These are phyloP conservation scores for Terfezia claveryi DNA, from an alignment of 495 filamentous ascomycete genomes.

Conservation along the genomic window DNA sequence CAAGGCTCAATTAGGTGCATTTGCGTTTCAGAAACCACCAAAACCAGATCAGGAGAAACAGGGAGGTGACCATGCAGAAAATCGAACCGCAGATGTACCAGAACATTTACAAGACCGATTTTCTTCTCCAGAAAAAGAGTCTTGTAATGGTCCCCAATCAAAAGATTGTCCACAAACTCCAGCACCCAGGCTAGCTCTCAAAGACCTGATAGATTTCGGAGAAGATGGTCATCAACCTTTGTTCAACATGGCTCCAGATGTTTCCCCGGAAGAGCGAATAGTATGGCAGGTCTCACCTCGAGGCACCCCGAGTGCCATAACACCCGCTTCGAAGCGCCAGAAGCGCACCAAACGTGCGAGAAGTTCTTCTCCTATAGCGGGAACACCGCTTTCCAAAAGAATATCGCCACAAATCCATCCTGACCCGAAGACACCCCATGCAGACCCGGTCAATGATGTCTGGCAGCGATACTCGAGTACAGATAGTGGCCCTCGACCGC, in stretches of 20 bases:
- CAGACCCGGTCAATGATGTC: slow-evolving; percentile 64
- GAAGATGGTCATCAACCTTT: slow-evolving; percentile 28
- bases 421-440: slow-evolving; percentile 43
- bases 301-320: slow-evolving; percentile 19
- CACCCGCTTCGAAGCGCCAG: slow-evolving; percentile 27
- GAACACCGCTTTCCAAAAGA: slow-evolving; percentile 25
- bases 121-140: slow-evolving; percentile 20
- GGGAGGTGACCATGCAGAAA: slow-evolving; percentile 12
- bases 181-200: slow-evolving; percentile 46
- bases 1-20: slow-evolving; percentile 13
- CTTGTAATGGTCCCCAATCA: slow-evolving; percentile 17
- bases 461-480: slow-evolving; percentile 29
- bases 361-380: slow-evolving; percentile 58
- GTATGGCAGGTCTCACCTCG: slow-evolving; percentile 37
- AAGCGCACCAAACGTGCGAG: slow-evolving; percentile 47
- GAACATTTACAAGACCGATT: slow-evolving; percentile 19
- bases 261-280: slow-evolving; percentile 49
- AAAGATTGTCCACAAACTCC: slow-evolving; percentile 49
- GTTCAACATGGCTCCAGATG: slow-evolving; percentile 21
- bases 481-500: slow-evolving; percentile 1
- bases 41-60: slow-evolving; percentile 4
- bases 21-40: slow-evolving; percentile 10
- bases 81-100: slow-evolving; percentile 18
- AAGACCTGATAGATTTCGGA: slow-evolving; percentile 55
- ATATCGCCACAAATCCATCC: slow-evolving; percentile 30